Percentiles rank a stretch among this genome's conserved stretches.
Evolutionary conservation across 1,284 basidiomycete species (phyloP).

Genomic region (Papiliotrema flavescens): DNA sequence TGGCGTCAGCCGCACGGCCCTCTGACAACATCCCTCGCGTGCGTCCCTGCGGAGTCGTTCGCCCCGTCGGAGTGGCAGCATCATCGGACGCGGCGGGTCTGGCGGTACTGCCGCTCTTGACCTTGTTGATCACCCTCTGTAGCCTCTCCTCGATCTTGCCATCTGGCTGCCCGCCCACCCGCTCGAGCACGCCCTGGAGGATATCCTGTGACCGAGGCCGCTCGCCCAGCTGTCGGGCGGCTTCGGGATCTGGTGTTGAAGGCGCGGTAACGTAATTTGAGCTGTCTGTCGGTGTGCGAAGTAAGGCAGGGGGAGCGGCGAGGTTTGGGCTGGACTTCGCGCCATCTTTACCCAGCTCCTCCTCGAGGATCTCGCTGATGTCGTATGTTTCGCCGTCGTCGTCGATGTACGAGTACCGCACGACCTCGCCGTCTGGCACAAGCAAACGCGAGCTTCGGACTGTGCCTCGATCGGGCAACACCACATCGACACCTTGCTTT

Average conservation of each 20-base stretch:
- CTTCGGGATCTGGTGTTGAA: conserved; percentile 24
- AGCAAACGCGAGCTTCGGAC: conserved; percentile 73
- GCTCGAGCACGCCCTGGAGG: conserved; percentile 56
- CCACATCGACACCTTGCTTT: conserved; percentile 78
- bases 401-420: conserved; percentile 88
- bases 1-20: conserved; percentile 13
- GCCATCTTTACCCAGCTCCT: conserved; percentile 63
- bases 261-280: conserved; percentile 38
- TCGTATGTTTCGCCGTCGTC: conserved; percentile 81
- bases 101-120: conserved; percentile 15
- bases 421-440: conserved; percentile 56
- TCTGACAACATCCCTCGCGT: conserved; percentile 12
- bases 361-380: conserved; percentile 85
- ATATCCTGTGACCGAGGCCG: conserved; percentile 56
- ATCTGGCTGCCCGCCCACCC: conserved; percentile 17
- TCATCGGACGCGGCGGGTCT: neutral
- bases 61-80: conserved; percentile 7
- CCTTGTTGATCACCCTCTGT: conserved; percentile 70
- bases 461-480: conserved; percentile 74
- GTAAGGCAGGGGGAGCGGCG: conserved; percentile 21
- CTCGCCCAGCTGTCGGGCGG: conserved; percentile 12
- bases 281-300: conserved; percentile 27
- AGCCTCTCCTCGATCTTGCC: conserved; percentile 68
- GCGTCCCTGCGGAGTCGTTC: conserved; percentile 16
- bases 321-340: conserved; percentile 9